Conservation (phyloP, 2,329 filamentous ascomycete species). For the Apiospora kogelbergensis region DNA sequence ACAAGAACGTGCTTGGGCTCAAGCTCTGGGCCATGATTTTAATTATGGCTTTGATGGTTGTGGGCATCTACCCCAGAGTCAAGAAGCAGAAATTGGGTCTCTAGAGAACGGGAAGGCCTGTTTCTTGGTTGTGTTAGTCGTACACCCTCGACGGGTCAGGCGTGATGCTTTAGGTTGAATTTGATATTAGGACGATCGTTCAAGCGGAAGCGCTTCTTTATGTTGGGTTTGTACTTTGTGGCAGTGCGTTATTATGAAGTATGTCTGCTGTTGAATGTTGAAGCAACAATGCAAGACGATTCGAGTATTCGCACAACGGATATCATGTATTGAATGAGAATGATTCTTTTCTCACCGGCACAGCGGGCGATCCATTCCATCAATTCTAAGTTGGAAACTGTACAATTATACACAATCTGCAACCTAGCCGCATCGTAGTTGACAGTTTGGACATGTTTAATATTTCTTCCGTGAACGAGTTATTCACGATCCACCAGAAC, state of each 20-base stretch:
- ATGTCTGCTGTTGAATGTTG: background rate
- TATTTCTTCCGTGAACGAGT: too few relatives aligned
- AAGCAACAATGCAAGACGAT: background rate
- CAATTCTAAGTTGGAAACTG: background rate
- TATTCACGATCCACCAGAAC: too few relatives aligned
- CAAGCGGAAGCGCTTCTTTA: background rate
- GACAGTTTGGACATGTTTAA: too few relatives aligned
- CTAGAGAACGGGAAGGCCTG: slow-evolving; percentile 14
- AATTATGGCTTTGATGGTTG: slow-evolving; percentile 63
- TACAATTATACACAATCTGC: too few relatives aligned
- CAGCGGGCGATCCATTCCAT: background rate
- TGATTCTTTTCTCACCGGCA: background rate
- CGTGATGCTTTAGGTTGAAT: background rate
- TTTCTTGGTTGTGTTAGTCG: background rate
- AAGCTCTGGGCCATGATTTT: slow-evolving; percentile 74
- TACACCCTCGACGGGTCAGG: too few relatives aligned
- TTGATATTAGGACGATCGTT: background rate
- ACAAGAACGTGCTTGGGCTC: slow-evolving; percentile 65
- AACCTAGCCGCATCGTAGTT: too few relatives aligned
- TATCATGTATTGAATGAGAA: too few relatives aligned
- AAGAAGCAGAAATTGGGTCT: slow-evolving; percentile 79
- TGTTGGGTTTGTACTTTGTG: background rate
- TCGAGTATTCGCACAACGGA: background rate
- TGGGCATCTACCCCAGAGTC: slow-evolving; percentile 75
- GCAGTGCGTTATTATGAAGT: background rate